These are phyloP conservation scores for Chlorella sp. DNA, from an alignment of 139 green algal genomes.

Conservation along the genomic window DNA sequence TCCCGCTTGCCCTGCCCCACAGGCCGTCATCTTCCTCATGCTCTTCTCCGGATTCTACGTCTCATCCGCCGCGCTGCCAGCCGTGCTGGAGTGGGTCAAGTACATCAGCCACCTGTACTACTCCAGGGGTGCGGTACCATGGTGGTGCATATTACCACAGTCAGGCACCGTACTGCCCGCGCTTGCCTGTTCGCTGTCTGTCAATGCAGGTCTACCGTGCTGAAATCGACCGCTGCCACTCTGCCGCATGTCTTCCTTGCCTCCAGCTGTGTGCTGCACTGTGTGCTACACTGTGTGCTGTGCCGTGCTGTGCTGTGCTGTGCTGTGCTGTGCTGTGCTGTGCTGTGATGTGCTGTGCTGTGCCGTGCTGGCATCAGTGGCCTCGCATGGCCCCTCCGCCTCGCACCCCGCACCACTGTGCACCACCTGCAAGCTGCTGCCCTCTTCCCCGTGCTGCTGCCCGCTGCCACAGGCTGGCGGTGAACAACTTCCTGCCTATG, in stretches of 20 bases:
- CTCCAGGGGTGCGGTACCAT: conserved; percentile 32
- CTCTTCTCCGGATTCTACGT: conserved; percentile 33
- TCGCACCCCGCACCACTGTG: neutral
- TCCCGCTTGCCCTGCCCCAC: no score
- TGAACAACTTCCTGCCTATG: conserved; percentile 59
- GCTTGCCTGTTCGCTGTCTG: neutral
- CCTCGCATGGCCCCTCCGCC: neutral
- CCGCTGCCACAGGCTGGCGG: conserved; percentile 20
- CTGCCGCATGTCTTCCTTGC: neutral
- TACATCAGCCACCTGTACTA: conserved; percentile 59
- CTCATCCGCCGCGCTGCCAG: conserved; percentile 1
- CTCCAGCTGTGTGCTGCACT: neutral
- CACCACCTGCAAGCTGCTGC: neutral
- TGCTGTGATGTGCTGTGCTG: neutral
- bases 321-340: no score
- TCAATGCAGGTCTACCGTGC: neutral
- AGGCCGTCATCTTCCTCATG: neutral
- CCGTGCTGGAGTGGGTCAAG: conserved; percentile 28
- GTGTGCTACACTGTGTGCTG: no score
- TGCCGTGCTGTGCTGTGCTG: neutral
- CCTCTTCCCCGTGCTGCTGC: neutral
- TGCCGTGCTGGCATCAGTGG: neutral
- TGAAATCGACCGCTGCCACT: no score
- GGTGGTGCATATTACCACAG: no score
- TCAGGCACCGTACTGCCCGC: no score